These are phyloP conservation scores for Haplosporangium gracile DNA, from an alignment of 192 early-diverging fungal species.

Conservation along the genomic window DNA sequence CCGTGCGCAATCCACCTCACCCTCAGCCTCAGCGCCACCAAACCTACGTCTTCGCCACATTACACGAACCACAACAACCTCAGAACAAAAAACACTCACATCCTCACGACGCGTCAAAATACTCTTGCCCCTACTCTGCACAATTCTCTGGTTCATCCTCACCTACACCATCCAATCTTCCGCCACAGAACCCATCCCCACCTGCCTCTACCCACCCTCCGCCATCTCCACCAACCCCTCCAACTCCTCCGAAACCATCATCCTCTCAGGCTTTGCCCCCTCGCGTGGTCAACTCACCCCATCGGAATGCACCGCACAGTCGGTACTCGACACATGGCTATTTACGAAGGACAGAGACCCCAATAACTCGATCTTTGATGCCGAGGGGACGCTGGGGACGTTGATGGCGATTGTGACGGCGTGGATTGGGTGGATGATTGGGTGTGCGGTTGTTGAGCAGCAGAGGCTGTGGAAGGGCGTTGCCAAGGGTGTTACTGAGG, in stretches of 20 bases:
- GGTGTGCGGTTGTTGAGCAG: constrained; percentile 29
- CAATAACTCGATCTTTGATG: constrained; percentile 55
- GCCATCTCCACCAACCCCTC: not conserved
- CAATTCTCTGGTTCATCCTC: constrained; percentile 34
- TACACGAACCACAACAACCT: not conserved
- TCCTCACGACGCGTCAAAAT: constrained; percentile 6
- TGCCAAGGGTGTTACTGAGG: not conserved
- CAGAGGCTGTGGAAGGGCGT: constrained; percentile 9
- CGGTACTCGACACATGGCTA: constrained; percentile 57
- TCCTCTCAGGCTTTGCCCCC: not conserved
- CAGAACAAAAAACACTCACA: not conserved
- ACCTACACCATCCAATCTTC: constrained; percentile 32
- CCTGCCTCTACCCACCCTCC: not conserved
- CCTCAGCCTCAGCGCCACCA: not conserved
- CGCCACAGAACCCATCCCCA: constrained; percentile 22
- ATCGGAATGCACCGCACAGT: constrained; percentile 61
- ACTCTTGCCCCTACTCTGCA: constrained; percentile 17
- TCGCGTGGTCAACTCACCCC: constrained; percentile 33
- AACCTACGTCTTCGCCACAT: not conserved
- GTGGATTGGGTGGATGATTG: constrained; percentile 61
- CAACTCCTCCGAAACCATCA: not conserved
- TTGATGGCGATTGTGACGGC: constrained; percentile 59
- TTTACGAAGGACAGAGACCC: constrained; percentile 42
- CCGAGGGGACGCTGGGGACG: constrained; percentile 64
- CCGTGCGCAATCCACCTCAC: not conserved